Conservation (phyloP, 148 eudicot genomes). For the Camellia granthamiana region DNA sequence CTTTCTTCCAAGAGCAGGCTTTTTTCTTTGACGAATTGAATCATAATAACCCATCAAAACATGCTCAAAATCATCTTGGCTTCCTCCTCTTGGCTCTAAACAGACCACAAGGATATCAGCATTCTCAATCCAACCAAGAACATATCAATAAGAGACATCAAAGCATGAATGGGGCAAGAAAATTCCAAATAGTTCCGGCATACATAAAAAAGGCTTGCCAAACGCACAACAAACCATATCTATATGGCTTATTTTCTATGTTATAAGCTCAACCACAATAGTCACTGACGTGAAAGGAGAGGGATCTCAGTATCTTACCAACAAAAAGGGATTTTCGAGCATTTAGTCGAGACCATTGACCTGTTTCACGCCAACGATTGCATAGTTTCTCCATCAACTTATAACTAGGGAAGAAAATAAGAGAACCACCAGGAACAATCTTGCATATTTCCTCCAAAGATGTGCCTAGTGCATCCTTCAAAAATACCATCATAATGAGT, state of each 20-base stretch:
- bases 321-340: conserved; percentile 78
- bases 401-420: conserved; percentile 96
- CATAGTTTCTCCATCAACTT: conserved; percentile 91
- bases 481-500: conserved; percentile 13
- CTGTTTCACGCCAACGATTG: conserved; percentile 87
- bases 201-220: background rate
- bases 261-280: conserved; percentile 13
- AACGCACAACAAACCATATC: background rate
- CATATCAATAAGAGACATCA: background rate
- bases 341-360: conserved; percentile 87
- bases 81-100: conserved; percentile 91
- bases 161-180: conserved; percentile 1
- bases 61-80: conserved; percentile 72
- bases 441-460: conserved; percentile 77
- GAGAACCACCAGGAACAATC: conserved; percentile 88
- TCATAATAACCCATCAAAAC: conserved; percentile 71
- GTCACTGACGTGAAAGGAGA: background rate
- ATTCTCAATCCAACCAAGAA: conserved; percentile 1
- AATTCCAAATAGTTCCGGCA: background rate
- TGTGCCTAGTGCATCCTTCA: conserved; percentile 81
- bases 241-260: background rate
- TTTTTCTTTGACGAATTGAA: conserved; percentile 46
- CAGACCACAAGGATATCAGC: conserved; percentile 17
- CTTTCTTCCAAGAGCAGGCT: conserved; percentile 54
- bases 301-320: conserved; percentile 45